A percentile compares a stretch with the other conserved stretches of the same genome.
These are phyloP conservation scores for Phyllosticta citribraziliensis DNA, from an alignment of 2,329 filamentous ascomycete species.

Conservation along the genomic window DNA sequence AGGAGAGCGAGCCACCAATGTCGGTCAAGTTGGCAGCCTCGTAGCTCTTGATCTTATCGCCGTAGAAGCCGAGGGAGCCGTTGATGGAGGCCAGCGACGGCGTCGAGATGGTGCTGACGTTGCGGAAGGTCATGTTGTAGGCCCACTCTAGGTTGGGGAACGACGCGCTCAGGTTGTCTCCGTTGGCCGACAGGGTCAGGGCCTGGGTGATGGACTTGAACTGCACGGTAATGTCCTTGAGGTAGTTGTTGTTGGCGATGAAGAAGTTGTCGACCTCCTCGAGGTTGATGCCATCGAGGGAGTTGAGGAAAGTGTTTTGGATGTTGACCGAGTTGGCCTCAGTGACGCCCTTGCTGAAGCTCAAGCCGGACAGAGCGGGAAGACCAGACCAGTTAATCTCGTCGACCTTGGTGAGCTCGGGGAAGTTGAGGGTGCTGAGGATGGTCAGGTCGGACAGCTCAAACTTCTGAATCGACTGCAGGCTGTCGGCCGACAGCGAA, in stretches of 20 bases:
- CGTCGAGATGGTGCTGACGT: conserved; percentile 63
- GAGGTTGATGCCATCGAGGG: conserved; percentile 73
- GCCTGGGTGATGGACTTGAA: conserved; percentile 63
- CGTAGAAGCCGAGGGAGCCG: conserved; percentile 75
- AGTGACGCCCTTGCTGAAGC: conserved; percentile 55
- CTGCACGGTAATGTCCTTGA: conserved; percentile 66
- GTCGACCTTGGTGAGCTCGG: conserved; percentile 53
- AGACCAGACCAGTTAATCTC: conserved; percentile 64
- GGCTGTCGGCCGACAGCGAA: conserved; percentile 49
- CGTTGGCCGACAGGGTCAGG: conserved; percentile 73
- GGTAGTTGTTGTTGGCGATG: conserved; percentile 83
- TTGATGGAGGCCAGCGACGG: conserved; percentile 65
- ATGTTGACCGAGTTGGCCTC: conserved; percentile 62
- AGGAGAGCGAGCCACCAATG: conserved; percentile 48
- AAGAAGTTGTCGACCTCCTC: conserved; percentile 60
- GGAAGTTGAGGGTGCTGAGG: conserved; percentile 59
- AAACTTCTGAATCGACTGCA: conserved; percentile 64
- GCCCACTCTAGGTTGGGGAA: conserved; percentile 73
- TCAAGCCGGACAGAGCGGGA: conserved; percentile 49
- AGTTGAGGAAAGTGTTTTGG: conserved; percentile 74
- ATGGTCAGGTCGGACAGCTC: conserved; percentile 56
- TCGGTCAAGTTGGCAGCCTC: conserved; percentile 60
- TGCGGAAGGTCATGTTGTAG: conserved; percentile 72
- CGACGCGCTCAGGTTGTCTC: conserved; percentile 56
- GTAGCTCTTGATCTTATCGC: conserved; percentile 59